Evolutionary conservation across 768 basidiomycete species (phyloP), one percentile per base, ranked within the genome.

Genomic region (Termitomyces sp.): DNA sequence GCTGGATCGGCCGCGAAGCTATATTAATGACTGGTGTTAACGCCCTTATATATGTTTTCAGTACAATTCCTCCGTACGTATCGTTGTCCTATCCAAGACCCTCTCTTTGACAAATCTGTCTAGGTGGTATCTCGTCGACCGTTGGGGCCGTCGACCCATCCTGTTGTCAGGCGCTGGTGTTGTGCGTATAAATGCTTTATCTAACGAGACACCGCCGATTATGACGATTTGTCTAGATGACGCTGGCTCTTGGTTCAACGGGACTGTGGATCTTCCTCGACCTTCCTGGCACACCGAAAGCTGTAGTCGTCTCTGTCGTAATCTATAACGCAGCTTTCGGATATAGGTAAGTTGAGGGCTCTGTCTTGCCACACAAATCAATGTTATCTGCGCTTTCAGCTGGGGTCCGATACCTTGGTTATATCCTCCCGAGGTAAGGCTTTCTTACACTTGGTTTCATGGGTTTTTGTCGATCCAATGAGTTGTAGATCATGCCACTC

Each of bases 1-100:
- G 95, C 55, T 98, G 94, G 94, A 79, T 94, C 53, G 95, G 95
- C 14, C 81, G 95, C 41, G 85, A 95, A 65, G 95, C 95, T 12
- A 83, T 98, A 59, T 77, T 98, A 26, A 98, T 98, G 95, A 92
- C 94, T 12, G 95, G 94, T 1, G 89, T 97, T 66, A 98, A 97
- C 64, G 84, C 88, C 7, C 75, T 90, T 53, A 86, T 93, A 58
- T 93, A 93, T 61, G 65, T 91, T 23, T 71, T 89, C 12, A 87
- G 86, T 65, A 91, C 92, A 4, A 71, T 95, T 41, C 91, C 91
- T 5, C 87, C 94, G 88, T 93, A 60, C 57, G 88, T 70, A n/a
- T 30, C 50, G n/a, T 48, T 41, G 50, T n/a, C 17, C 4, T 37
- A 12, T n/a, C n/a, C 46, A 19, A 43, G 9, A 46, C 11, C 11